Conservation (phyloP, 805 yeast genomes). For the Myxozyma mucilagina region DNA sequence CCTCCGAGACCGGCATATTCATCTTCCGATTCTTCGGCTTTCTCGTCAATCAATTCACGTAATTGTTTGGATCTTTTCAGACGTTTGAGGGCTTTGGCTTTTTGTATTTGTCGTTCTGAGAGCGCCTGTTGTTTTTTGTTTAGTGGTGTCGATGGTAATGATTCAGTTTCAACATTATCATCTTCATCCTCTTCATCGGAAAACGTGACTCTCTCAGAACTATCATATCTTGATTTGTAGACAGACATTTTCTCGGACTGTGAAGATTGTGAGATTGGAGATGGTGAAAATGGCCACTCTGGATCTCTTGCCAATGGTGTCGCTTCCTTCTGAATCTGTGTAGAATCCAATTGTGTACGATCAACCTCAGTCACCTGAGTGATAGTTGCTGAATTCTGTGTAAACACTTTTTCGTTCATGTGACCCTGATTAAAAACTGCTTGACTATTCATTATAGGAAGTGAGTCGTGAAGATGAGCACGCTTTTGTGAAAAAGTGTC, state of each 20-base stretch:
- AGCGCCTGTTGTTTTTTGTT: neutral
- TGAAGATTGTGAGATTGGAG: neutral
- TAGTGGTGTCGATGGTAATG: neutral
- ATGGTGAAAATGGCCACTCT: conserved; percentile 5
- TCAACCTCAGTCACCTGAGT: conserved; percentile 1
- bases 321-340: neutral
- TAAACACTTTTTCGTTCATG: neutral
- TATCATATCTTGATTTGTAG: neutral
- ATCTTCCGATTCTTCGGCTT: conserved; percentile 87
- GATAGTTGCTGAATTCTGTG: neutral
- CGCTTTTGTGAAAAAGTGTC: neutral
- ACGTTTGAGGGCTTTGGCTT: conserved; percentile 24
- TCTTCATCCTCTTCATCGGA: conserved; percentile 2
- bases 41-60: conserved; percentile 69
- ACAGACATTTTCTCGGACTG: neutral
- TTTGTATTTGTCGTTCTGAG: conserved; percentile 3
- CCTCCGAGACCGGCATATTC: conserved; percentile 87
- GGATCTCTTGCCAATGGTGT: neutral
- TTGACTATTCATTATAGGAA: neutral
- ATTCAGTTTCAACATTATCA: neutral
- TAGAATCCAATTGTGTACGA: neutral
- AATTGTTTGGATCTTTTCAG: conserved; percentile 36
- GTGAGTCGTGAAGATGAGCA: neutral
- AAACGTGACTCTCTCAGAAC: conserved; percentile 6
- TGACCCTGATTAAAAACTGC: neutral